Evolutionary conservation across 73 alveolate species (phyloP), one percentile per base, ranked within the genome.

Genomic region (Symbiodinium pilosum): DNA sequence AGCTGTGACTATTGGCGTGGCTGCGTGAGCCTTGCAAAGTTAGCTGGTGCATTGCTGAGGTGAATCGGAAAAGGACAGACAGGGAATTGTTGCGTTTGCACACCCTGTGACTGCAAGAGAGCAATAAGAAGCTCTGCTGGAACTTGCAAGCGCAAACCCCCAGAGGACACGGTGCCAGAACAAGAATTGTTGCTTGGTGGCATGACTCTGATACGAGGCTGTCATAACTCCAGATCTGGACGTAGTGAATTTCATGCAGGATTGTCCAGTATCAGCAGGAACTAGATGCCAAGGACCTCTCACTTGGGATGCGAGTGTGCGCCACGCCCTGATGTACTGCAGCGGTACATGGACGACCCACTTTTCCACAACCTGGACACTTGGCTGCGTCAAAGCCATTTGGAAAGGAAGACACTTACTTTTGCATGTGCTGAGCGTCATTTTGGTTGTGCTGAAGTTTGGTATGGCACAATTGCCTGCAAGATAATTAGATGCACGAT

Each of bases 301-400:
- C 95, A 88, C 47, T 34, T 88, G 38, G 95, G 95, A 59, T 88
- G 95, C 71, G 95, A 88, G 43, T 88, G 95, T 21, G 95, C 95
- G 1, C 86, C 95, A 20, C 95, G 95, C 44, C 52, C 81, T 28
- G 95, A 88, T 30, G 95, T 88, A 24, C 69, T 88, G 71, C 52
- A 88, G 52, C 43, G 73, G 86, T 88, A 88, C 86, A 59, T 88
- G 86, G 71, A 88, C 5, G 95, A 88, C 30, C 95, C 95, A 28
- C 69, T 88, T 44, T 88, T 88, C 43, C 95, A 64, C 95, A 88
- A 87, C 75, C 24, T 87, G 94, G 94, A 87, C 40, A 5, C 92
- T 28, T 75, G 87, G 8, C 12, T 34, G 87, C 43, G 9, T 34
- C 21, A 6, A 47, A 14, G 14, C 59, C 39, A 12, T 1, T 71